Evolutionary conservation across 306 rosid species (phyloP).

Genomic region (Astragalus glycyphyllos): DNA sequence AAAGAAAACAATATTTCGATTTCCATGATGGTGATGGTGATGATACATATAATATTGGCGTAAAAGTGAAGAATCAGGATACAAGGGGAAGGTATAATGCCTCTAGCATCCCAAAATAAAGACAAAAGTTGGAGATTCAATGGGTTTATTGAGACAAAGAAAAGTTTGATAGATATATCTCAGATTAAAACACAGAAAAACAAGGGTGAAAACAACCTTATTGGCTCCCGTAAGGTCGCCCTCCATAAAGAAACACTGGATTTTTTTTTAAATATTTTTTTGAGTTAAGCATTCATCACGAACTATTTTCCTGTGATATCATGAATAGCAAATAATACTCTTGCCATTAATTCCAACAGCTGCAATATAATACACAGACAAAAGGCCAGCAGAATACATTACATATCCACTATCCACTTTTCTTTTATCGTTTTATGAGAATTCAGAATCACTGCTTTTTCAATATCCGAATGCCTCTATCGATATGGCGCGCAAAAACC

Average conservation of each 20-base stretch:
- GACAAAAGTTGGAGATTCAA: not conserved
- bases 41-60: not conserved
- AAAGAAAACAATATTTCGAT: not conserved
- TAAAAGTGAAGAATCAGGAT: not conserved
- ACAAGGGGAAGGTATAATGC: not conserved
- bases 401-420: not conserved
- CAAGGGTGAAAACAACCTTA: not conserved
- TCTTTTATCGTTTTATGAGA: not conserved
- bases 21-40: not conserved
- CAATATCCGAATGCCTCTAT: conserved; percentile 4
- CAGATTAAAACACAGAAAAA: not conserved
- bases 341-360: not conserved
- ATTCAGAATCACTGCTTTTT: conserved; percentile 1
- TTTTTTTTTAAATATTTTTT: not conserved
- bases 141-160: not conserved
- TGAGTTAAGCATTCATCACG: conserved; percentile 13
- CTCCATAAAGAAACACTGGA: not conserved
- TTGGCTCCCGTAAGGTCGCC: not conserved
- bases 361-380: not conserved
- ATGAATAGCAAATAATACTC: not conserved
- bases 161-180: not conserved
- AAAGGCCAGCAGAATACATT: not conserved
- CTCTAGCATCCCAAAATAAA: conserved; percentile 6
- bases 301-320: conserved; percentile 13
- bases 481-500: not conserved